These are phyloP conservation scores for Cystobasidiaceae sp. DNA, from an alignment of 1,284 basidiomycete species.

Conservation along the genomic window DNA sequence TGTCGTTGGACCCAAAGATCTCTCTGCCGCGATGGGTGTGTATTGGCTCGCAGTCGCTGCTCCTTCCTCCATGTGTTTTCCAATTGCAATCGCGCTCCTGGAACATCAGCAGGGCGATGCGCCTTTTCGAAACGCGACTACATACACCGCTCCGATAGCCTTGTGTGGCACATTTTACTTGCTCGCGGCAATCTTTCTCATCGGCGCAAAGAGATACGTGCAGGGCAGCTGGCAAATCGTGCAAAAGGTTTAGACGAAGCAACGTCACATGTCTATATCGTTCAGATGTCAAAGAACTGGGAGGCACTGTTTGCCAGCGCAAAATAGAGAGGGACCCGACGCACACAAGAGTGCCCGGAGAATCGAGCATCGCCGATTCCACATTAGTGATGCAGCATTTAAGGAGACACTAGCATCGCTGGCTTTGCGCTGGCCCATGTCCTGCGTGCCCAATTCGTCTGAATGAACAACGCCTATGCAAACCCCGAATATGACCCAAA, in stretches of 20 bases:
- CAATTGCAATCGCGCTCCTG: conserved; percentile 48
- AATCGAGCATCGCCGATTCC: no score
- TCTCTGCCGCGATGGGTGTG: conserved; percentile 48
- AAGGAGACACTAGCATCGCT: no score
- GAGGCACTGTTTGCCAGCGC: no score
- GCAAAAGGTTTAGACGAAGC: conserved; percentile 10
- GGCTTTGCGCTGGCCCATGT: no score
- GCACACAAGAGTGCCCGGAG: no score
- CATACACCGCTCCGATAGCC: conserved; percentile 11
- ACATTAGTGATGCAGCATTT: no score
- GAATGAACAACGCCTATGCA: no score
- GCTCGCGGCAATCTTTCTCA: background rate
- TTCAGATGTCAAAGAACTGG: no score
- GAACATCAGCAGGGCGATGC: conserved; percentile 44
- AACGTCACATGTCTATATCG: no score
- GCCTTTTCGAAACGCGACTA: background rate
- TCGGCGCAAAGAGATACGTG: conserved; percentile 25
- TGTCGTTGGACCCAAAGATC: conserved; percentile 49
- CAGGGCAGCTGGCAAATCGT: conserved; percentile 25
- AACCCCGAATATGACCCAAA: no score
- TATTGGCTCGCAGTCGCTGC: conserved; percentile 47
- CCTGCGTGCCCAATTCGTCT: no score
- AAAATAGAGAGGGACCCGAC: no score
- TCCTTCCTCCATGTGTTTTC: conserved; percentile 46
- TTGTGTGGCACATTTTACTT: conserved; percentile 14